Conservation (phyloP, 176 grass and related monocot genomes). For the Chrysopogon serrulatus region DNA sequence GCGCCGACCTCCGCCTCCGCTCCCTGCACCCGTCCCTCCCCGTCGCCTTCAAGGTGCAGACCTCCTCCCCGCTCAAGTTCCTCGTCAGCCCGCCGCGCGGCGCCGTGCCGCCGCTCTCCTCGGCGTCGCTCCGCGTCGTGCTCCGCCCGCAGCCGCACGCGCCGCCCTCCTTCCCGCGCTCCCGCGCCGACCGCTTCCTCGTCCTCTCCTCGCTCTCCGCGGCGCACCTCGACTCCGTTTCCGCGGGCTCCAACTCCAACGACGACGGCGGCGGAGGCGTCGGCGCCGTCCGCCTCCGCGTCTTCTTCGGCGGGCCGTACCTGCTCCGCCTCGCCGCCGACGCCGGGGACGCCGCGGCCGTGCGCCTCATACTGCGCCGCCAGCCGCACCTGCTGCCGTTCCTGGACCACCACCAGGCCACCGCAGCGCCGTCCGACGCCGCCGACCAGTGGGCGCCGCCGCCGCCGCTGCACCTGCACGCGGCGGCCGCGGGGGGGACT, state of each 20-base stretch:
- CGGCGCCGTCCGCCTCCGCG: slow-evolving; percentile 49
- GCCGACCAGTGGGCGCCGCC: slow-evolving; percentile 34
- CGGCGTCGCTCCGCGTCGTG: slow-evolving; percentile 64
- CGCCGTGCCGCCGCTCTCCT: slow-evolving; percentile 57
- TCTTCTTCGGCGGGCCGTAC: slow-evolving; percentile 72
- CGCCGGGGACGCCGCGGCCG: slow-evolving; percentile 42
- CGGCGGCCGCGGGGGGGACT: slow-evolving; percentile 57
- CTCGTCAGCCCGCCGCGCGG: slow-evolving; percentile 85
- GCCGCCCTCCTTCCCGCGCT: slow-evolving; percentile 71
- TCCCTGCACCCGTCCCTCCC: slow-evolving; percentile 55
- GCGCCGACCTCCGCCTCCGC: slow-evolving; percentile 62
- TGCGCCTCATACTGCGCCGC: slow-evolving; percentile 63
- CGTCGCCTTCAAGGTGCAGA: slow-evolving; percentile 89
- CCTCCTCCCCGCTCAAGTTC: slow-evolving; percentile 89
- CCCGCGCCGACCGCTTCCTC: slow-evolving; percentile 83
- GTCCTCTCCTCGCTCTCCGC: slow-evolving; percentile 74
- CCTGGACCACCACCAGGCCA: slow-evolving; percentile 18
- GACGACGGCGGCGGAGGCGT: neutral
- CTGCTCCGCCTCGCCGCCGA: slow-evolving; percentile 54
- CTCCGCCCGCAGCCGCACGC: slow-evolving; percentile 69
- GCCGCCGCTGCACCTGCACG: slow-evolving; percentile 47
- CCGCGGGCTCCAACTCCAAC: neutral
- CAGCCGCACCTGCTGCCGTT: slow-evolving; percentile 68
- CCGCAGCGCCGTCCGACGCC: neutral
- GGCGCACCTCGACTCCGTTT: slow-evolving; percentile 17